These are phyloP conservation scores for Sesbania bispinosa DNA, from an alignment of 306 rosid genomes.

Conservation along the genomic window DNA sequence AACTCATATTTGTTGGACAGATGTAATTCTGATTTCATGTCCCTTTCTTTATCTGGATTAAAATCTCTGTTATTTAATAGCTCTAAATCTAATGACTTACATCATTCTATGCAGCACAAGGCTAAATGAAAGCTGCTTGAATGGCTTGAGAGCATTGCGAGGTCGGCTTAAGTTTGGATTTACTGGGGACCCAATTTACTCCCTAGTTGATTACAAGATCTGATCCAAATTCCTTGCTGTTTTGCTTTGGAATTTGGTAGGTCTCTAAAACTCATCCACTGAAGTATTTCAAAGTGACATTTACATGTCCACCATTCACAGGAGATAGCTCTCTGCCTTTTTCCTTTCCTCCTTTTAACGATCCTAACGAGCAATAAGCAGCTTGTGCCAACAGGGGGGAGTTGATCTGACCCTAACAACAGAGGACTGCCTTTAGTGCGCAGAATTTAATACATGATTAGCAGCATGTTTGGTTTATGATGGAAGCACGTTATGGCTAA, in stretches of 20 bases:
- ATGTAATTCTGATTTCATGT: conserved; percentile 1
- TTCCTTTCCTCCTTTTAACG: not conserved
- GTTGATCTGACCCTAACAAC: conserved; percentile 15
- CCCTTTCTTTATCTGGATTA: not conserved
- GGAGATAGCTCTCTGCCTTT: conserved; percentile 13
- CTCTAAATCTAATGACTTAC: conserved; percentile 29
- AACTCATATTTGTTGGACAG: no score
- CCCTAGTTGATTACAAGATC: not conserved
- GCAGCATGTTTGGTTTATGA: no score
- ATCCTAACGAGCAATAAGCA: not conserved
- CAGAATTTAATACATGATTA: not conserved
- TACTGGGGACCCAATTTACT: not conserved
- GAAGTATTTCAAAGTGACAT: conserved; percentile 6
- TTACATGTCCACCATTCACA: not conserved
- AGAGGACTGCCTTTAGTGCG: not conserved
- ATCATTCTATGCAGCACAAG: conserved; percentile 38
- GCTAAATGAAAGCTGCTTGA: conserved; percentile 33
- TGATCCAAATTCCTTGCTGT: conserved; percentile 4
- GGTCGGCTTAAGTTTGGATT: conserved; percentile 15
- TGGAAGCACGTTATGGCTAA: no score
- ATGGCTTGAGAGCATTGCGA: conserved; percentile 12
- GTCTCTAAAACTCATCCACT: conserved; percentile 3
- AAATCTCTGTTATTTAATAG: conserved; percentile 2
- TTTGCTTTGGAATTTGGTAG: conserved; percentile 25
- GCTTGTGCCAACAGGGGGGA: conserved; percentile 9